Conservation (phyloP, 352 stramenopile genomes). For the Phytophthora ohioensis region DNA sequence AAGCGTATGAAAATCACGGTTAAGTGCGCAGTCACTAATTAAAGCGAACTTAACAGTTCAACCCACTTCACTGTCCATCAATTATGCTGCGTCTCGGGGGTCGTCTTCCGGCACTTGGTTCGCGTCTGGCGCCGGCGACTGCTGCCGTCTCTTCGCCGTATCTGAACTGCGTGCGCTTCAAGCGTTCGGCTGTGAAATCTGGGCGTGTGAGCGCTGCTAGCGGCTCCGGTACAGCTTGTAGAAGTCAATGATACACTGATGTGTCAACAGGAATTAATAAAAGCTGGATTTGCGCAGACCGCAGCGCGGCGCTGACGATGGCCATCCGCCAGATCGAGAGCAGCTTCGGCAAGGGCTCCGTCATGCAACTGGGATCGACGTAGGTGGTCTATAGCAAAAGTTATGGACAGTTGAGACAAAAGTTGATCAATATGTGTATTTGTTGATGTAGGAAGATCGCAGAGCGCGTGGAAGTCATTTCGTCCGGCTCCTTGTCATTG, state of each 20-base stretch:
- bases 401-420: slow-evolving; percentile 9
- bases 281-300: slow-evolving; percentile 48
- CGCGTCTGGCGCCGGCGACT: slow-evolving; percentile 9
- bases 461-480: slow-evolving; percentile 94
- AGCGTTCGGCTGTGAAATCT: slow-evolving; percentile 45
- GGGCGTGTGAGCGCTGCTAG: slow-evolving; percentile 22
- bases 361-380: slow-evolving; percentile 96
- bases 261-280: slow-evolving; percentile 6
- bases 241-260: background rate
- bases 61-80: slow-evolving; percentile 14
- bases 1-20: too few relatives aligned
- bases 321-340: slow-evolving; percentile 96
- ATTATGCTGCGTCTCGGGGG: slow-evolving; percentile 35
- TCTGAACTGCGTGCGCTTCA: slow-evolving; percentile 38
- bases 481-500: slow-evolving; percentile 94
- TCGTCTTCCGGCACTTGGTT: slow-evolving; percentile 20
- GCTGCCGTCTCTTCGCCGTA: slow-evolving; percentile 15
- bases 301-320: slow-evolving; percentile 91
- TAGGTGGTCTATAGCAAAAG: slow-evolving; percentile 20
- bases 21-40: background rate
- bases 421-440: slow-evolving; percentile 7
- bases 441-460: slow-evolving; percentile 69
- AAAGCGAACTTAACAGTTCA: slow-evolving; percentile 5
- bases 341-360: slow-evolving; percentile 95
- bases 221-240: slow-evolving; percentile 25